These are phyloP conservation scores for Fusarium devonianum DNA, from an alignment of 2,329 filamentous ascomycete genomes.

Conservation along the genomic window DNA sequence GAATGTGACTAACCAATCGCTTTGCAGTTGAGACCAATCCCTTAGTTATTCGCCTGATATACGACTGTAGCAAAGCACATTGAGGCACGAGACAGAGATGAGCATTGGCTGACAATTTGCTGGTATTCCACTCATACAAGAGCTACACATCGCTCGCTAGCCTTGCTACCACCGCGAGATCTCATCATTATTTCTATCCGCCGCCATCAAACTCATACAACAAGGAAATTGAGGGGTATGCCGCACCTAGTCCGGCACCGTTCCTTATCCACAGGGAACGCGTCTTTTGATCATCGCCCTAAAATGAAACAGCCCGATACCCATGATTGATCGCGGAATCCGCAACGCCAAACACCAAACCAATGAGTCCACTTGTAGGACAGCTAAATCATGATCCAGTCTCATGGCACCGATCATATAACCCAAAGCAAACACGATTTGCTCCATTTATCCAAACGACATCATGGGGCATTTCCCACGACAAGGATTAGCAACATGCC, in stretches of 20 bases:
- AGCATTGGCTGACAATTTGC: background rate
- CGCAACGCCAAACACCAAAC: constrained; percentile 32
- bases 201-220: constrained; percentile 1
- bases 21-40: background rate
- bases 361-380: constrained; percentile 11
- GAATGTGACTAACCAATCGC: background rate
- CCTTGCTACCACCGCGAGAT: constrained; percentile 5
- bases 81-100: background rate
- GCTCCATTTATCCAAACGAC: background rate
- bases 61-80: background rate
- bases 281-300: background rate
- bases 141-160: background rate
- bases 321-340: constrained; percentile 14
- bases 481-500: constrained; percentile 54
- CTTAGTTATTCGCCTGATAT: background rate
- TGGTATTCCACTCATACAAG: constrained; percentile 2
- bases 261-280: background rate
- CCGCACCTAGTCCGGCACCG: no score
- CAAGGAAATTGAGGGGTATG: no score
- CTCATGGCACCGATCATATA: background rate
- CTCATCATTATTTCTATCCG: constrained; percentile 9
- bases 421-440: constrained; percentile 1
- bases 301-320: constrained; percentile 1
- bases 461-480: constrained; percentile 49
- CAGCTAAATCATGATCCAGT: constrained; percentile 11